Evolutionary conservation across 2,329 filamentous ascomycete species (phyloP), one percentile per base, ranked within the genome.

Genomic region (Hymenoscyphus salicellus): DNA sequence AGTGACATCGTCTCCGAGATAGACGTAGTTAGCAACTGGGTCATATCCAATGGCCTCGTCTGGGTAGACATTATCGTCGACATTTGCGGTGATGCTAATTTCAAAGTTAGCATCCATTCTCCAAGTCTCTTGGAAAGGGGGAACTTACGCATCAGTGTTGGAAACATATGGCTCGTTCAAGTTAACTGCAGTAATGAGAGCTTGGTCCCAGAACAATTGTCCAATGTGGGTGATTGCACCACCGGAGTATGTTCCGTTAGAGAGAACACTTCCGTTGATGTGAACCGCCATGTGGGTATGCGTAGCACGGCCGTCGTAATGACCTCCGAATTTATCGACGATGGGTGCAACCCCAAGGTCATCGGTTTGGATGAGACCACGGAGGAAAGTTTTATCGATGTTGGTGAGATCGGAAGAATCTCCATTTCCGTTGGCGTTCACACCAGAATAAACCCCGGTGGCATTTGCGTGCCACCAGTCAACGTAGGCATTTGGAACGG

Each of bases 181-280:
- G 66, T 86, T 81, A 60, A 88, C 84, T 41, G 77, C 68, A 36
- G 71, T 69, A 69, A 86, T 81, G 16, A 89, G 80, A 67, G 79
- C 78, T 73, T 88, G 82, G 73, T 88, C 84, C 72, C 86, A 86
- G 79, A 86, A 89, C 62, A 86, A 73, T 74, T 89, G 86, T 30
- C 86, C 86, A 46, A 88, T 80, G 76, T 89, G 85, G 11, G 83
- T 81, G 64, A 83, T 80, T 61, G 76, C 78, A 33, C 80, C 79
- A 67, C 79, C 82, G 52, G 77, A 75, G 68, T 85, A 83, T 64
- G 81, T 82, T 74, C 83, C 69, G 73, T 80, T 80, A 30, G 70
- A 58, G 43, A 72, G 64, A 17, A 75, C 64, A 0, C 72, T 76
- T 4, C 74, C 76, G 67, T 77, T 73, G 38, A 73, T 67, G 72